Evolutionary conservation across 192 early-diverging fungal species (phyloP).

Genomic region (Phlyctochytrium arcticum): DNA sequence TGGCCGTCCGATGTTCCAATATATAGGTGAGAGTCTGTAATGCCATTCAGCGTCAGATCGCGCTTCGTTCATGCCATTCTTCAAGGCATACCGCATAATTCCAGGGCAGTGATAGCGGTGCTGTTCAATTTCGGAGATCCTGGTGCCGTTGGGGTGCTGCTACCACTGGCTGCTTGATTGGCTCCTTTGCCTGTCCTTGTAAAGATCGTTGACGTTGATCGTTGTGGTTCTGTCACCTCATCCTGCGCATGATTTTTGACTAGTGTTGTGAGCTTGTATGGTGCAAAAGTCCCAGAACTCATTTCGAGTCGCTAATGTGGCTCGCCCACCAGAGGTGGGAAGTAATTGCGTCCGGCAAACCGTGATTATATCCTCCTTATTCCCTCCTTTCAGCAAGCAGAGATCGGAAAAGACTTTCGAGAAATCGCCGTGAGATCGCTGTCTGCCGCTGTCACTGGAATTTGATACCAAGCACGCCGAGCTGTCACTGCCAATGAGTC

Average conservation of each 20-base stretch:
- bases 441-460: too few relatives aligned
- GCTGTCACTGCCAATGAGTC: too few relatives aligned
- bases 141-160: neutral
- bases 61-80: neutral
- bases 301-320: too few relatives aligned
- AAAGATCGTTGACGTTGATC: neutral
- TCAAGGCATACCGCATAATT: constrained; percentile 16
- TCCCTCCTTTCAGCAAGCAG: too few relatives aligned
- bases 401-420: too few relatives aligned
- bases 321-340: too few relatives aligned
- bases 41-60: neutral
- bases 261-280: neutral
- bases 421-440: too few relatives aligned
- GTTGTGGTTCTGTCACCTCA: neutral
- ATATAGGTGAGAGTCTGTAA: constrained; percentile 66
- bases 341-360: too few relatives aligned
- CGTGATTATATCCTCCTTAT: too few relatives aligned
- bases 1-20: constrained; percentile 73
- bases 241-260: neutral
- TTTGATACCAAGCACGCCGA: too few relatives aligned
- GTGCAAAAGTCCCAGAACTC: too few relatives aligned
- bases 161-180: neutral
- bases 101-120: constrained; percentile 9
- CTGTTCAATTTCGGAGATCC: neutral
- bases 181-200: too few relatives aligned